Conservation (phyloP, 371 early-diverging fungal genomes). For the Choanephora cucurbitarum region DNA sequence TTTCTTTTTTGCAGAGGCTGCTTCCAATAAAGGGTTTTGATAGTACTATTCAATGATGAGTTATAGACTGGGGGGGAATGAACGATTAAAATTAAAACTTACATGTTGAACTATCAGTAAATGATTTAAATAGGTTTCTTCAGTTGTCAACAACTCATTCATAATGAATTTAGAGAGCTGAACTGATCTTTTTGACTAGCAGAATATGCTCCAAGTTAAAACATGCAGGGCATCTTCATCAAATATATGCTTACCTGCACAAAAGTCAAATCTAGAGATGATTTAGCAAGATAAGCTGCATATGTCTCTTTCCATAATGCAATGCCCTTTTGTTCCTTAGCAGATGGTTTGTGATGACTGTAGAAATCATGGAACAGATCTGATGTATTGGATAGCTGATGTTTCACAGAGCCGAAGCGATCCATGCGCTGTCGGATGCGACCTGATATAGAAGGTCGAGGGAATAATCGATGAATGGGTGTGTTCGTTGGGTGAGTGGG, state of each 20-base stretch:
- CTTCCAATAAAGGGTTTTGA: constrained; percentile 38
- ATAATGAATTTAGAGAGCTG: constrained; percentile 37
- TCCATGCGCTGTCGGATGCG: constrained; percentile 25
- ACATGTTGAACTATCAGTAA: constrained; percentile 35
- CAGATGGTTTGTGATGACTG: constrained; percentile 10
- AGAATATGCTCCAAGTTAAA: too few relatives aligned
- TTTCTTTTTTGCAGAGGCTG: constrained; percentile 16
- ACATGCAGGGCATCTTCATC: too few relatives aligned
- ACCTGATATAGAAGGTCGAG: constrained; percentile 16
- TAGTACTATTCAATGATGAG: too few relatives aligned
- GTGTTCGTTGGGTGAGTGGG: constrained; percentile 11
- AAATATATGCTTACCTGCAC: constrained; percentile 17
- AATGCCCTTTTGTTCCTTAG: constrained; percentile 19
- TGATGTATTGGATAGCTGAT: constrained; percentile 11
- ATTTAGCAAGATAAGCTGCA: constrained; percentile 13
- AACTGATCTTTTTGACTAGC: constrained; percentile 20
- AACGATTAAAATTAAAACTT: too few relatives aligned
- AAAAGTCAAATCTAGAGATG: constrained; percentile 8
- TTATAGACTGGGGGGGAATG: too few relatives aligned
- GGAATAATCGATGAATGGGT: constrained; percentile 4
- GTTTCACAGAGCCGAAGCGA: constrained; percentile 7
- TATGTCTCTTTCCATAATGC: constrained; percentile 19
- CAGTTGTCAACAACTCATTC: constrained; percentile 37
- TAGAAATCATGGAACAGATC: constrained; percentile 6
- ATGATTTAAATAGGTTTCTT: constrained; percentile 39